Conservation (phyloP, 352 stramenopile species). For the Pythium apleroticum region DNA sequence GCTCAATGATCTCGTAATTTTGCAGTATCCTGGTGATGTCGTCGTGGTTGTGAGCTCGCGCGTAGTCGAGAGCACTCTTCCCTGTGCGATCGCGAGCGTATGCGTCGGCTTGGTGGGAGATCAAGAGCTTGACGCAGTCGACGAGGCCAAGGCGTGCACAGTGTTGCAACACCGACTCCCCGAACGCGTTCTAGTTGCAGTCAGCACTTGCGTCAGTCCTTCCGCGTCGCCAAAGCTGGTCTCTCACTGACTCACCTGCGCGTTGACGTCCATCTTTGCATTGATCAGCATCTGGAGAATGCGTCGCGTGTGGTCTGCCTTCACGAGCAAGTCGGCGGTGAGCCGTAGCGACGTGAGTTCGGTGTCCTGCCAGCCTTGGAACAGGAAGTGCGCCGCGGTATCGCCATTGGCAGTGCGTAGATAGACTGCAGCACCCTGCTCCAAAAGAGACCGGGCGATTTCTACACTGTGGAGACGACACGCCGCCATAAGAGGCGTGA, state of each 20-base stretch:
- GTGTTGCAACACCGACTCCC: constrained; percentile 57
- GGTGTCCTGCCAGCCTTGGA: constrained; percentile 37
- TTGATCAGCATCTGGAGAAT: constrained; percentile 45
- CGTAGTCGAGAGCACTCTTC: constrained; percentile 45
- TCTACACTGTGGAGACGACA: constrained; percentile 51
- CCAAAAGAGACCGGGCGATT: constrained; percentile 46
- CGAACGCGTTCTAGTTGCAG: constrained; percentile 52
- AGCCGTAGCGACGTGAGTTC: constrained; percentile 32
- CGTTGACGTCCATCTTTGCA: constrained; percentile 42
- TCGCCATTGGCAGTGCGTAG: constrained; percentile 66
- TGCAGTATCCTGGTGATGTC: constrained; percentile 34
- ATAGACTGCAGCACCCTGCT: constrained; percentile 48
- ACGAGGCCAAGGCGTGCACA: constrained; percentile 52
- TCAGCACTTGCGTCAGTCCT: background rate
- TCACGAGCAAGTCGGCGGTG: constrained; percentile 31
- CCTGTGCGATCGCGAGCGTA: constrained; percentile 37
- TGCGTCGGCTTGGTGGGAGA: constrained; percentile 40
- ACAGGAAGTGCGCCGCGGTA: constrained; percentile 66
- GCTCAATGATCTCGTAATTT: constrained; percentile 47
- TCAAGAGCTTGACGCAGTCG: constrained; percentile 55
- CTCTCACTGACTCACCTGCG: constrained; percentile 36
- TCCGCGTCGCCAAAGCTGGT: background rate
- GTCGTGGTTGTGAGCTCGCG: constrained; percentile 33
- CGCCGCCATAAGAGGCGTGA: constrained; percentile 73
- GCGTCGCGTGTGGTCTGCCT: constrained; percentile 33